A percentile compares a stretch with the other conserved stretches of the same genome.
phyloP scores from a whole-genome alignment of 1,284 basidiomycete genomes.

The Apiotrichum domesticum region DNA sequence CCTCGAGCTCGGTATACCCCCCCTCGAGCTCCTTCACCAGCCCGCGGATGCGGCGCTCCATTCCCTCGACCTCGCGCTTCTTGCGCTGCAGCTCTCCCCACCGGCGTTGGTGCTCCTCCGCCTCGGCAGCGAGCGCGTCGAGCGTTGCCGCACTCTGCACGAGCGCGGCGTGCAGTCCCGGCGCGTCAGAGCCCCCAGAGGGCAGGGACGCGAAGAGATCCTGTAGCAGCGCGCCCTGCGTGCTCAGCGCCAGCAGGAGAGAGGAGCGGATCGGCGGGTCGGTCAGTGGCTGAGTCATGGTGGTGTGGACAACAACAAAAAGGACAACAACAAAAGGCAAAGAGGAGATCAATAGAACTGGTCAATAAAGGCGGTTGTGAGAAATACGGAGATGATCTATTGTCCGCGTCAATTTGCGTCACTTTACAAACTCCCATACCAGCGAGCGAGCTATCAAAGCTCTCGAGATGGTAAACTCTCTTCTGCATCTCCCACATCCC shows the following conservation, averaged over 20 bases:
- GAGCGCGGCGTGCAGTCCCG: constrained; percentile 20
- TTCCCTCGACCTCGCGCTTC: constrained; percentile 22
- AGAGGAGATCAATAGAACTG: too few relatives aligned
- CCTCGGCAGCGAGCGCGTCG: constrained; percentile 18
- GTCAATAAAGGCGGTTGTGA: too few relatives aligned
- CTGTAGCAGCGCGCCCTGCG: constrained; percentile 31
- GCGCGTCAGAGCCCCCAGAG: constrained; percentile 5
- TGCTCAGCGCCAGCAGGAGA: constrained; percentile 34
- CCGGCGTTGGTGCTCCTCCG: constrained; percentile 29
- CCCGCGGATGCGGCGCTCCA: constrained; percentile 26
- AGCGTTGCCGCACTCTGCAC: constrained; percentile 21
- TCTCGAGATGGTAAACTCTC: not conserved
- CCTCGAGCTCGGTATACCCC: constrained; percentile 28
- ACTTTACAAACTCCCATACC: not conserved
- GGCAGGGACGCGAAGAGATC: constrained; percentile 30
- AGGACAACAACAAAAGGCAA: too few relatives aligned
- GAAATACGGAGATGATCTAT: not conserved
- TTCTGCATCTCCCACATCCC: not conserved
- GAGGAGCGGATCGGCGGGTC: constrained; percentile 23
- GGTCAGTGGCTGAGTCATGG: constrained; percentile 4
- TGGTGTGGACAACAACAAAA: not conserved
- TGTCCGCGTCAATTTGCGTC: not conserved
- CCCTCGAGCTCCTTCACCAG: constrained; percentile 26
- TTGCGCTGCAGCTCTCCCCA: constrained; percentile 22
- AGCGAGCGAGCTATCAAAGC: not conserved